Percentiles rank a stretch among this genome's conserved stretches.
phyloP scores from a whole-genome alignment of 305 asterid genomes.

The Plantago lanceolata region DNA sequence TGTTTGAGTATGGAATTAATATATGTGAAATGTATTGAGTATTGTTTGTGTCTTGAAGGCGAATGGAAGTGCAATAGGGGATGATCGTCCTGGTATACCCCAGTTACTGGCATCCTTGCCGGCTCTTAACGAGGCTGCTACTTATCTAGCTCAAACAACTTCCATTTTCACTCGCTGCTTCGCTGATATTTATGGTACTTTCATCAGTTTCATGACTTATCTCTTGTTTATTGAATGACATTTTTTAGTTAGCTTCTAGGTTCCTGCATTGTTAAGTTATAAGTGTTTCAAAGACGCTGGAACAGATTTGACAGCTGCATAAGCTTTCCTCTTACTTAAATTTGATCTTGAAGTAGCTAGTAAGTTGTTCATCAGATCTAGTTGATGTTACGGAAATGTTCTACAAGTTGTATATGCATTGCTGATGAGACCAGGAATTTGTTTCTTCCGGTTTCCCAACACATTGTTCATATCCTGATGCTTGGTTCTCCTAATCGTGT shows the following conservation, averaged over 20 bases:
- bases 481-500: neutral
- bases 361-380: neutral
- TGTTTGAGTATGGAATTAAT: neutral
- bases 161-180: constrained; percentile 82
- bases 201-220: neutral
- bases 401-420: neutral
- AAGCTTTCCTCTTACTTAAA: neutral
- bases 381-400: neutral
- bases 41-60: constrained; percentile 36
- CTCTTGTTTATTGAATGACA: neutral
- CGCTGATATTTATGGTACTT: constrained; percentile 55
- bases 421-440: neutral
- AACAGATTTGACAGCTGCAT: too few species aligned
- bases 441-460: too few species aligned
- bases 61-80: constrained; percentile 36
- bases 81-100: constrained; percentile 61
- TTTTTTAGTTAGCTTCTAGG: neutral
- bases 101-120: constrained; percentile 78
- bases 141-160: constrained; percentile 74
- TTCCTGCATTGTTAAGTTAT: neutral
- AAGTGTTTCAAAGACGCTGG: too few species aligned
- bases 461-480: neutral
- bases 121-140: constrained; percentile 70
- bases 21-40: neutral
- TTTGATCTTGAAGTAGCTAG: neutral